Evolutionary conservation across 2,329 filamentous ascomycete genomes (phyloP), one percentile per base, ranked within the genome.

Genomic region (Fusarium temperatum): DNA sequence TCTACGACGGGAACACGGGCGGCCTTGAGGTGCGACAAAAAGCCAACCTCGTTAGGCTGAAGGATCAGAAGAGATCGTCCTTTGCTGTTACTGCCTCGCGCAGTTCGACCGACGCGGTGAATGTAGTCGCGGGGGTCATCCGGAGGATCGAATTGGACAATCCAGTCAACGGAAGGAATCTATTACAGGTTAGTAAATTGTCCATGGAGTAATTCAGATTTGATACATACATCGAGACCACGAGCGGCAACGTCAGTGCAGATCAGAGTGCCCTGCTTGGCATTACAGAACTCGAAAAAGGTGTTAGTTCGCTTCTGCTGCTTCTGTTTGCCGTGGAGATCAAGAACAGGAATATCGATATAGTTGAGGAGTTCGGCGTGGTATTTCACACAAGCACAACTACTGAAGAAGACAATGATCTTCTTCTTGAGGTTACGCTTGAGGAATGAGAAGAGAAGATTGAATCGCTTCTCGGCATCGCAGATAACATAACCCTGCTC

Each of bases 221-320:
- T 17, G 55, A 35, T 24, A 83, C 89, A 82, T 83, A 92, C 90
- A 88, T 98, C 96, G 55, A 99, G 89, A 41, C 96, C 96, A 86
- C 96, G 89, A 7, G 96, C 96, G 51, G 96, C 96, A 73, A 99
- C 96, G 79, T 99, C 96, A 1, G 96, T 99, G 85, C 95, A 98
- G 77, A 99, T 96, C 61, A 99, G 84, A 2, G 94, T 97, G 30
- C 96, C 96, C 75, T 93, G 90, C 75, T 91, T 91, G 24, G 95
- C 87, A 72, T 89, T 89, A 82, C 86, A 88, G 82, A 99, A 99
- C 82, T 98, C 96, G 83, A 98, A 99, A 83, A 99, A 99, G 2
- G 95, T 98, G 81, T 97, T 97, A 30, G 96, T 99, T n/a, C 96
- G 93, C 83, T 98, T 98, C 84, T 98, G 95, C 84, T 99, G 96